Evolutionary conservation across 192 early-diverging fungal species (phyloP).

Genomic region (Paraglomus occultum): DNA sequence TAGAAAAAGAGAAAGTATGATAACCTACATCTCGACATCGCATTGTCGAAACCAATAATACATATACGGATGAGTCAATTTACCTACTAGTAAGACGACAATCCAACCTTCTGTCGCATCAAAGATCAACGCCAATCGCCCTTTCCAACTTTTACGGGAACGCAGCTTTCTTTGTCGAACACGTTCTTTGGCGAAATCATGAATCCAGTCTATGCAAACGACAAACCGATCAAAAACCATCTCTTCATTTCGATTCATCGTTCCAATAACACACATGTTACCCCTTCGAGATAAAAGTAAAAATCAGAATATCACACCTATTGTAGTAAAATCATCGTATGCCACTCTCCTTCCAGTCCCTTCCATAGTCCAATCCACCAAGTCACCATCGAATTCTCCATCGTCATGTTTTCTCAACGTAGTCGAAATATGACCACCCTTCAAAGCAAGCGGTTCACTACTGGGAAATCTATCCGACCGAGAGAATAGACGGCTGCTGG

Average conservation of each 20-base stretch:
- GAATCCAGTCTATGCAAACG: conserved; percentile 75
- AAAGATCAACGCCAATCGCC: conserved; percentile 58
- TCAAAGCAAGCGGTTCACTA: not conserved
- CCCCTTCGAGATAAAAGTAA: too few relatives aligned
- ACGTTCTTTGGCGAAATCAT: conserved; percentile 83
- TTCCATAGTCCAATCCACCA: conserved; percentile 43
- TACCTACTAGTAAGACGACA: conserved; percentile 71
- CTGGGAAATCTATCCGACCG: not conserved
- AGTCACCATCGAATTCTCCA: conserved; percentile 35
- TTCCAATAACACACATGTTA: not conserved
- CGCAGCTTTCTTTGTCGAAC: conserved; percentile 61
- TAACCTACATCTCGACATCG: conserved; percentile 36
- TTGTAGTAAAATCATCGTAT: conserved; percentile 64
- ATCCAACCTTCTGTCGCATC: conserved; percentile 88
- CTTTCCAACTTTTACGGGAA: conserved; percentile 51
- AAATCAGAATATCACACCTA: conserved; percentile 34
- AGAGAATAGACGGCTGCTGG: conserved; percentile 16
- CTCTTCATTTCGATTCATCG: not conserved
- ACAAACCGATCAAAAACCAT: not conserved
- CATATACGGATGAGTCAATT: conserved; percentile 6
- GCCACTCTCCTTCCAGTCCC: conserved; percentile 46
- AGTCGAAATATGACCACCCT: conserved; percentile 9
- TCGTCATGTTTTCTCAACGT: conserved; percentile 26
- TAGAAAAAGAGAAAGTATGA: conserved; percentile 40
- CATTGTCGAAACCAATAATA: not conserved